phyloP scores from a whole-genome alignment of 805 yeast species.

The Cephaloascus albidus region DNA sequence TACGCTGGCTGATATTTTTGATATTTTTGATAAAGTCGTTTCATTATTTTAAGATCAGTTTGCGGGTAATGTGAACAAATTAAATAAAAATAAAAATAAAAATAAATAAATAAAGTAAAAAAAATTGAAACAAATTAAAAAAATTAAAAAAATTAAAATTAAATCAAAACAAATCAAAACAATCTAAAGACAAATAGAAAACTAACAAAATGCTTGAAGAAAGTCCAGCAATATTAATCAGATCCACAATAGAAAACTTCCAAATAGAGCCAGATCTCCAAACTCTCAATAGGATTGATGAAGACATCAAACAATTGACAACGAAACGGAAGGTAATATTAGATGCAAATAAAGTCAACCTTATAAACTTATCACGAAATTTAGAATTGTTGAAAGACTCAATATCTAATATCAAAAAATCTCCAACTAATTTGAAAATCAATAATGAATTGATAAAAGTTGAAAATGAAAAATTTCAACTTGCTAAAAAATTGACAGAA shows the following conservation, averaged over 20 bases:
- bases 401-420: constrained; percentile 14
- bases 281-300: constrained; percentile 34
- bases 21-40: no score
- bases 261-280: constrained; percentile 43
- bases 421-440: constrained; percentile 17
- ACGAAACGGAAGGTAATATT: constrained; percentile 16
- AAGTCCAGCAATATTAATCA: constrained; percentile 23
- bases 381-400: constrained; percentile 6
- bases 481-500: constrained; percentile 45
- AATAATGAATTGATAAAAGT: constrained; percentile 18
- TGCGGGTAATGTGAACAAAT: no score
- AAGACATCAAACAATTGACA: constrained; percentile 19
- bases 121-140: no score
- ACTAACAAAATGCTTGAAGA: constrained; percentile 22
- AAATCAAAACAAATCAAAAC: no score
- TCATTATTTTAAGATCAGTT: no score
- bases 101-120: no score
- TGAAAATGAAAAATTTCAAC: constrained; percentile 36
- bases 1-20: no score
- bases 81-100: no score
- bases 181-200: no score
- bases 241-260: constrained; percentile 35
- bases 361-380: constrained; percentile 6
- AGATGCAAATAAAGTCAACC: constrained; percentile 3
- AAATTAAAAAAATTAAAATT: no score